Percentiles rank a stretch among this genome's conserved stretches.
Conservation (phyloP, 1,284 basidiomycete genomes). For the Inonotus obliquus region DNA sequence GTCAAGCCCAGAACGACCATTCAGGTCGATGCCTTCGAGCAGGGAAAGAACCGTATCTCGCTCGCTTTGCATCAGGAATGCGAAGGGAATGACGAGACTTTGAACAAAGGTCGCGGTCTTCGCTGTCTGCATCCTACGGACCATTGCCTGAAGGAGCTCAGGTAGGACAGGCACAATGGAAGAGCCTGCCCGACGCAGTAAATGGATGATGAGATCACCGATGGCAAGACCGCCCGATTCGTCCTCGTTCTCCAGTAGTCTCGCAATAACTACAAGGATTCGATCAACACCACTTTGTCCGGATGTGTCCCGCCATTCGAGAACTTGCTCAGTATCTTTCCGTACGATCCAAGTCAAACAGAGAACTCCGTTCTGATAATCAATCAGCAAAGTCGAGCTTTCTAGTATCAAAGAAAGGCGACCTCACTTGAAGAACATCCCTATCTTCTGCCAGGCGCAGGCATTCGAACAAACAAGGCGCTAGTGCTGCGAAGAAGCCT, state of each 20-base stretch:
- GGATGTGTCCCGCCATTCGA: slow-evolving; percentile 65
- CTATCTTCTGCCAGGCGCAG: slow-evolving; percentile 71
- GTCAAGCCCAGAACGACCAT: slow-evolving; percentile 64
- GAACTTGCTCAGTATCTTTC: slow-evolving; percentile 79
- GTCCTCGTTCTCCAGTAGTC: slow-evolving; percentile 71
- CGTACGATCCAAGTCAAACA: slow-evolving; percentile 83
- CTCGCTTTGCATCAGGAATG: slow-evolving; percentile 86
- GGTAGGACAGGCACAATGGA: slow-evolving; percentile 80
- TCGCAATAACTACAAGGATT: slow-evolving; percentile 71
- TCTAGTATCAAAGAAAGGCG: neutral
- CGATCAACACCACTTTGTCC: slow-evolving; percentile 73
- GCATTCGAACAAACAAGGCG: slow-evolving; percentile 68
- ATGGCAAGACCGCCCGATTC: slow-evolving; percentile 89
- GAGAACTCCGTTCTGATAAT: slow-evolving; percentile 67
- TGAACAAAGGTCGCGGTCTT: slow-evolving; percentile 87
- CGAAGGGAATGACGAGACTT: slow-evolving; percentile 89
- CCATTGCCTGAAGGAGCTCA: slow-evolving; percentile 81
- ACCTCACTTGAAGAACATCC: slow-evolving; percentile 73
- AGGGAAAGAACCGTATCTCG: slow-evolving; percentile 72
- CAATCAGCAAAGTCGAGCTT: neutral
- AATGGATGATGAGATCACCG: slow-evolving; percentile 91
- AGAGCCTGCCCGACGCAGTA: slow-evolving; percentile 78
- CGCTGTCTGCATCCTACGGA: slow-evolving; percentile 74
- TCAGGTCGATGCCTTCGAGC: slow-evolving; percentile 58
- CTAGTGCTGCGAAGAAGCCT: slow-evolving; percentile 72